Evolutionary conservation across 345 rosid genomes (phyloP).

Genomic region (Hirschfeldia incana): DNA sequence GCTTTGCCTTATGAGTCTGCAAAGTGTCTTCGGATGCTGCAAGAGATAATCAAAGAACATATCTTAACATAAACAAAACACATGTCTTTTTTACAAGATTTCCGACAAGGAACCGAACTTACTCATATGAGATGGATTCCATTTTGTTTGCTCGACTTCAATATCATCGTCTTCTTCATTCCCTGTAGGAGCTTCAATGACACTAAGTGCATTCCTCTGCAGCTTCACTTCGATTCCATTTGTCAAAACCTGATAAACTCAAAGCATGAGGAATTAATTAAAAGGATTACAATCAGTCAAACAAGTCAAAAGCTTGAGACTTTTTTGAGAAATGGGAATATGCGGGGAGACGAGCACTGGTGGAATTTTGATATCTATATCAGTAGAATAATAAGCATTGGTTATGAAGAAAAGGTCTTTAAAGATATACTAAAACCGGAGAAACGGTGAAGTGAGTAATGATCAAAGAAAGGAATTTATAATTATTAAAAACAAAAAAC

Average conservation of each 20-base stretch:
- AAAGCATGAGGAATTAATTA: neutral
- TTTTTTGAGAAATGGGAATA: constrained; percentile 30
- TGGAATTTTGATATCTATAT: constrained; percentile 2
- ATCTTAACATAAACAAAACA: neutral
- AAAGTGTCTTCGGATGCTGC: constrained; percentile 78
- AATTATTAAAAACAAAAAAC: neutral
- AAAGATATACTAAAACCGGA: neutral
- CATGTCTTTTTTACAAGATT: neutral
- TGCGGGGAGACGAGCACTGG: constrained; percentile 29
- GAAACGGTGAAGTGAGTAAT: constrained; percentile 5
- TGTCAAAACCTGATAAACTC: constrained; percentile 64
- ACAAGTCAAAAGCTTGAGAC: neutral
- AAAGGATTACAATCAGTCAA: neutral
- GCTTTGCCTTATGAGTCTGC: constrained; percentile 82
- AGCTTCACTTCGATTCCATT: constrained; percentile 97
- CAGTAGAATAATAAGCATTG: constrained; percentile 26
- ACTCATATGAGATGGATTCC: constrained; percentile 83
- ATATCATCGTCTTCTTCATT: constrained; percentile 81
- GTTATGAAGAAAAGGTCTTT: constrained; percentile 20
- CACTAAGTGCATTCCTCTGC: constrained; percentile 99
- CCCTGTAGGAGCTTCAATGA: constrained; percentile 92
- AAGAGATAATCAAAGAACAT: constrained; percentile 13
- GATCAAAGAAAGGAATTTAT: neutral
- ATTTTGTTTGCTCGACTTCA: constrained; percentile 62
- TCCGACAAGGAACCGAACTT: constrained; percentile 32